Conservation (phyloP, 345 rosid species). For the Chamaenerion angustifolium region DNA sequence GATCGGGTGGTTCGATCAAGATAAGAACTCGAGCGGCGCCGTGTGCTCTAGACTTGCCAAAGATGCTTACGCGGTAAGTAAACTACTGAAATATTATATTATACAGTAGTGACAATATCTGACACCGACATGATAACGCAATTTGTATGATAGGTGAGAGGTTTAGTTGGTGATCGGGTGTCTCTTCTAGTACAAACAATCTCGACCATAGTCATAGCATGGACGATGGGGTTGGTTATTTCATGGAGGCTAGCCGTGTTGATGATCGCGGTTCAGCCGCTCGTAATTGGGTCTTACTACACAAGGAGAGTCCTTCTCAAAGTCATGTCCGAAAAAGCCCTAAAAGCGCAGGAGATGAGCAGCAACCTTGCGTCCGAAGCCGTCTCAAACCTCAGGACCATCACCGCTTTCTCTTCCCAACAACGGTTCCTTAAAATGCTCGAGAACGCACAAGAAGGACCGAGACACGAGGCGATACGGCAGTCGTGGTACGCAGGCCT, state of each 20-base stretch:
- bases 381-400: slow-evolving; percentile 25
- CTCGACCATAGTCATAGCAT: slow-evolving; percentile 27
- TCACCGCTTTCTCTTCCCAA: slow-evolving; percentile 32
- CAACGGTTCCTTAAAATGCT: slow-evolving; percentile 24
- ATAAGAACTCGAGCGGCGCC: slow-evolving; percentile 61
- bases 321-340: slow-evolving; percentile 38
- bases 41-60: slow-evolving; percentile 52
- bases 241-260: slow-evolving; percentile 35
- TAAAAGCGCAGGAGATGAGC: slow-evolving; percentile 47
- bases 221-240: slow-evolving; percentile 31
- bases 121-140: not conserved
- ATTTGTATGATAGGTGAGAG: slow-evolving; percentile 17
- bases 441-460: slow-evolving; percentile 28
- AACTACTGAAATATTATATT: not conserved
- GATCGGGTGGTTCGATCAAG: slow-evolving; percentile 65
- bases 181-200: slow-evolving; percentile 24
- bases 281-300: slow-evolving; percentile 25
- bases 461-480: slow-evolving; percentile 17
- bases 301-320: slow-evolving; percentile 30
- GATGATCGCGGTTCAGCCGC: slow-evolving; percentile 39
- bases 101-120: not conserved
- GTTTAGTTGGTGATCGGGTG: slow-evolving; percentile 49
- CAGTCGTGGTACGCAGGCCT: slow-evolving; percentile 45
- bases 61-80: slow-evolving; percentile 55
- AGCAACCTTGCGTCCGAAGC: slow-evolving; percentile 59